These are phyloP conservation scores for Diaporthe citriasiana DNA, from an alignment of 2,329 filamentous ascomycete species.

Conservation along the genomic window DNA sequence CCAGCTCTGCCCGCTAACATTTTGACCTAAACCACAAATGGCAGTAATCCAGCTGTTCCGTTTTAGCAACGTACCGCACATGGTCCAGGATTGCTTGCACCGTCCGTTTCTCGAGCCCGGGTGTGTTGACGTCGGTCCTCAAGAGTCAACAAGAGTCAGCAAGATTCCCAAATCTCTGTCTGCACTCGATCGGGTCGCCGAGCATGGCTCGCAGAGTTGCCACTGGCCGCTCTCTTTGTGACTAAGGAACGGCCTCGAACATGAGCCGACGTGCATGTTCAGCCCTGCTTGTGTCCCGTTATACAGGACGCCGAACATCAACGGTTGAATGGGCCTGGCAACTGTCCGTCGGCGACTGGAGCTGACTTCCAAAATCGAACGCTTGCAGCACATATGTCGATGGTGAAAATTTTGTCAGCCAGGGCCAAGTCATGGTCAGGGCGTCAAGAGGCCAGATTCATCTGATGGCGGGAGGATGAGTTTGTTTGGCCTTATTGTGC, in stretches of 20 bases:
- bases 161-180: constrained; percentile 7
- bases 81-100: constrained; percentile 1
- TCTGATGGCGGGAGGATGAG: constrained; percentile 30
- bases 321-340: not conserved
- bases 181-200: not conserved
- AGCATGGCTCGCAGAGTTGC: constrained; percentile 5
- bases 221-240: not conserved
- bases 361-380: not conserved
- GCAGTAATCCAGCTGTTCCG: constrained; percentile 13
- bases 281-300: constrained; percentile 19
- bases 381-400: not conserved
- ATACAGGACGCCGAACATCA: not conserved
- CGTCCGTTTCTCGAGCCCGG: constrained; percentile 19
- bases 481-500: constrained; percentile 28
- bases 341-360: constrained; percentile 1
- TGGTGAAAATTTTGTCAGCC: not conserved
- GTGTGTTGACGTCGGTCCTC: not conserved
- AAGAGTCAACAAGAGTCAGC: not conserved
- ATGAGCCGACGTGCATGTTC: constrained; percentile 11
- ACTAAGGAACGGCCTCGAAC: not conserved
- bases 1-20: not conserved
- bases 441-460: not conserved
- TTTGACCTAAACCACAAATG: not conserved
- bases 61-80: constrained; percentile 26
- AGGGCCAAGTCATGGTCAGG: constrained; percentile 5